Conservation (phyloP, 148 eudicot genomes). For the Camellia sinensis region DNA sequence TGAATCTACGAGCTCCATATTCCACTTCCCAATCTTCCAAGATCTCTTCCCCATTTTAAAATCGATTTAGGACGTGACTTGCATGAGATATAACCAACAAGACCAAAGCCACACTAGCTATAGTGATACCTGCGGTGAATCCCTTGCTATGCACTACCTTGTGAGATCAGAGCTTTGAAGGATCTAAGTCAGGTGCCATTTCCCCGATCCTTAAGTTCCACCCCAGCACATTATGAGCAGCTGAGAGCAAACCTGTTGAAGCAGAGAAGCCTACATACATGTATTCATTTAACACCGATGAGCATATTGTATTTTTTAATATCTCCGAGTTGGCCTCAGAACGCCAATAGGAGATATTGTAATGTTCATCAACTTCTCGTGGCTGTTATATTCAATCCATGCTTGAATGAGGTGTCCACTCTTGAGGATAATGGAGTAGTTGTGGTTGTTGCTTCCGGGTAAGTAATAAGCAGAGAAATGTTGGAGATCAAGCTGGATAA, state of each 20-base stretch:
- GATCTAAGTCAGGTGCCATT: constrained; percentile 16
- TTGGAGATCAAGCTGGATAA: too few species aligned
- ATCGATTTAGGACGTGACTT: not conserved
- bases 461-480: too few species aligned
- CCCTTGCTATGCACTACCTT: constrained; percentile 11
- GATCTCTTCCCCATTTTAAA: not conserved
- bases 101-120: constrained; percentile 7
- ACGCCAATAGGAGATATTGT: constrained; percentile 18
- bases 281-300: not conserved
- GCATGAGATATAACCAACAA: constrained; percentile 11
- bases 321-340: constrained; percentile 4
- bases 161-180: constrained; percentile 13
- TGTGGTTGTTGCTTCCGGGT: not conserved
- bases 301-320: too few species aligned
- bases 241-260: constrained; percentile 13
- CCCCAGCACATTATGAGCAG: constrained; percentile 16
- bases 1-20: constrained; percentile 22
- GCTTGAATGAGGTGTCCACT: constrained; percentile 14
- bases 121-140: constrained; percentile 8
- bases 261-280: constrained; percentile 21
- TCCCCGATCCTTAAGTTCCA: constrained; percentile 20
- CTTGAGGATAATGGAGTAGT: constrained; percentile 19
- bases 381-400: constrained; percentile 14
- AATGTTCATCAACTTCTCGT: constrained; percentile 9
- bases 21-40: constrained; percentile 24